Conservation (phyloP, 2,329 filamentous ascomycete genomes). For the Neopestalotiopsis sp. region DNA sequence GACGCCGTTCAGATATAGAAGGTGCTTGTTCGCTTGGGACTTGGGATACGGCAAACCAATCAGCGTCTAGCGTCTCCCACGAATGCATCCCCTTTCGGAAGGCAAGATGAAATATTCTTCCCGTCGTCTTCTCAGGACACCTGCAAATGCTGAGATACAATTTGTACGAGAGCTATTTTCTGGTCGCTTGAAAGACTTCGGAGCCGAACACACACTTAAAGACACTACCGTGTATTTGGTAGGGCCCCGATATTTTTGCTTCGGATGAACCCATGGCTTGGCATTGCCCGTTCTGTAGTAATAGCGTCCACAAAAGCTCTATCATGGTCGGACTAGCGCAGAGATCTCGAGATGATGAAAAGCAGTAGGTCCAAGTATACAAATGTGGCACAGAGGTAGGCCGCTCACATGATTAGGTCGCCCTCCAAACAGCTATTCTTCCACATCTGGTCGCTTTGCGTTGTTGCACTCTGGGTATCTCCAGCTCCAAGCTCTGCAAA, state of each 20-base stretch:
- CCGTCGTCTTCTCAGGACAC: not conserved
- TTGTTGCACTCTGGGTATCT: too few species aligned
- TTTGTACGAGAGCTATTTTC: not conserved
- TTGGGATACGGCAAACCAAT: not conserved
- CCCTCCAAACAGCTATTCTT: too few species aligned
- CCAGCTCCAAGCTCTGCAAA: too few species aligned
- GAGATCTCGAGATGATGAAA: too few species aligned
- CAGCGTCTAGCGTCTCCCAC: not conserved
- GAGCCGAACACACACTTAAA: too few species aligned
- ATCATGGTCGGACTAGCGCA: too few species aligned
- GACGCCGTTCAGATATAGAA: not conserved
- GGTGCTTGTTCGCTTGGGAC: not conserved
- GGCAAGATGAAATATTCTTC: not conserved
- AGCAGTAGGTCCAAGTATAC: too few species aligned
- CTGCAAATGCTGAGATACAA: not conserved
- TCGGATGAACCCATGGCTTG: not conserved
- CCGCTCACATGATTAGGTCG: too few species aligned
- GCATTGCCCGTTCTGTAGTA: not conserved
- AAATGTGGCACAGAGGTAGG: too few species aligned
- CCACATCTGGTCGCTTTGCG: too few species aligned
- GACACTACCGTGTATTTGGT: not conserved
- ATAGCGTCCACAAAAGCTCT: not conserved
- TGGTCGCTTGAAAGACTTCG: not conserved
- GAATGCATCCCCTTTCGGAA: constrained; percentile 1
- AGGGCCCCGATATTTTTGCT: too few species aligned